Conservation (phyloP, 345 rosid genomes). For the Gossypium australe region DNA sequence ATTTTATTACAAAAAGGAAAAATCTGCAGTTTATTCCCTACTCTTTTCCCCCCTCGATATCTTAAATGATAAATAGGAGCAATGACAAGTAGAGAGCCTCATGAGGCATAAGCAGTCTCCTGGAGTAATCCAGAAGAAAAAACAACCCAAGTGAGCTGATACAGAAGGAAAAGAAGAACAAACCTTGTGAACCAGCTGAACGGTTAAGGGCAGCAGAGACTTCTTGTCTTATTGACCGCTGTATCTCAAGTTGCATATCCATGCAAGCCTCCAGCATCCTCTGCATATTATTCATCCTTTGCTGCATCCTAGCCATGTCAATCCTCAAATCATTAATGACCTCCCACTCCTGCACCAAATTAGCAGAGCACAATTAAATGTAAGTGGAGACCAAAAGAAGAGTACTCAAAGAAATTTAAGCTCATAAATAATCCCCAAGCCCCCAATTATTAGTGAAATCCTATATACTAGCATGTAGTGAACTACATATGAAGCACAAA, state of each 20-base stretch:
- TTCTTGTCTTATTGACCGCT: conserved; percentile 86
- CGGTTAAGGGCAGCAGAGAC: conserved; percentile 85
- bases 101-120: neutral
- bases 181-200: conserved; percentile 57
- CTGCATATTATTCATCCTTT: conserved; percentile 91
- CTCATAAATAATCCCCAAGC: neutral
- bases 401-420: neutral
- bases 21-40: neutral
- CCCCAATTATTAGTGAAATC: neutral
- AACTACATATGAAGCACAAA: neutral
- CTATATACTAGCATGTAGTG: neutral
- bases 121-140: neutral
- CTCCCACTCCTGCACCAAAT: conserved; percentile 74
- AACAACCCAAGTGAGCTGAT: neutral
- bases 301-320: conserved; percentile 92
- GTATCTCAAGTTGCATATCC: conserved; percentile 98
- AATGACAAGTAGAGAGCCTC: no score
- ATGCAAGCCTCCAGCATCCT: conserved; percentile 91
- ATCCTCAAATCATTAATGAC: conserved; percentile 71
- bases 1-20: neutral
- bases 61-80: no score
- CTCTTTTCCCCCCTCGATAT: no score
- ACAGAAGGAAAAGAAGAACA: neutral
- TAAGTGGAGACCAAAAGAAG: neutral
- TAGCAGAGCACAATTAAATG: conserved; percentile 2